Evolutionary conservation across 164 flowering plant genomes (phyloP).

Genomic region (Tetrastigma voinierianum): DNA sequence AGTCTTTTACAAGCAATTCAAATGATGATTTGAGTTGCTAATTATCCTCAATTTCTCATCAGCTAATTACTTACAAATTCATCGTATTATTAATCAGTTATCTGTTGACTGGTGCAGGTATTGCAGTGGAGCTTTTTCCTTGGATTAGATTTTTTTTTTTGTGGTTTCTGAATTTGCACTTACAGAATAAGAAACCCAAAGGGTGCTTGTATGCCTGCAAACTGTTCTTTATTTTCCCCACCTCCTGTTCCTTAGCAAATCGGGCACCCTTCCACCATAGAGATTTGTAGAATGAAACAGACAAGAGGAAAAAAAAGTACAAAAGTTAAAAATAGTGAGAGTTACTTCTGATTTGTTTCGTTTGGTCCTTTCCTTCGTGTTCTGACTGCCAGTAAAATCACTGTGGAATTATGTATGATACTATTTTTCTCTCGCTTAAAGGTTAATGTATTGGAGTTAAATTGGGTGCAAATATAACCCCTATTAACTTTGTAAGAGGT

Average conservation of each 20-base stretch:
- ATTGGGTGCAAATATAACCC: no score
- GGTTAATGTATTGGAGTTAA: no score
- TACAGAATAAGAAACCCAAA: not conserved
- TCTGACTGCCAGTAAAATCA: no score
- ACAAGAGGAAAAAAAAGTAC: no score
- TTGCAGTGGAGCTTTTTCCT: slow-evolving; percentile 55
- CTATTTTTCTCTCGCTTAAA: no score
- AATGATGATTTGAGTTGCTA: no score
- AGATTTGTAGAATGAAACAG: not conserved
- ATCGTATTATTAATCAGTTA: not conserved
- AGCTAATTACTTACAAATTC: not conserved
- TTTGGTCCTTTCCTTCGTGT: no score
- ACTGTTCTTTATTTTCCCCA: not conserved
- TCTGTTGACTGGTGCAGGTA: slow-evolving; percentile 40
- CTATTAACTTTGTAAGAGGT: no score
- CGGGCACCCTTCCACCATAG: not conserved
- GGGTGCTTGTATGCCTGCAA: not conserved
- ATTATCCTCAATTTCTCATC: not conserved
- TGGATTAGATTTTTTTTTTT: slow-evolving; percentile 43
- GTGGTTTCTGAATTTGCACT: not conserved
- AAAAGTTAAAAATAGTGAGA: no score
- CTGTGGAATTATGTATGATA: no score
- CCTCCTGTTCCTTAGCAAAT: not conserved
- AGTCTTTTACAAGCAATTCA: no score
- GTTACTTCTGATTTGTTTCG: no score